phyloP scores from a whole-genome alignment of 768 basidiomycete genomes.

The Dioszegia hungarica region DNA sequence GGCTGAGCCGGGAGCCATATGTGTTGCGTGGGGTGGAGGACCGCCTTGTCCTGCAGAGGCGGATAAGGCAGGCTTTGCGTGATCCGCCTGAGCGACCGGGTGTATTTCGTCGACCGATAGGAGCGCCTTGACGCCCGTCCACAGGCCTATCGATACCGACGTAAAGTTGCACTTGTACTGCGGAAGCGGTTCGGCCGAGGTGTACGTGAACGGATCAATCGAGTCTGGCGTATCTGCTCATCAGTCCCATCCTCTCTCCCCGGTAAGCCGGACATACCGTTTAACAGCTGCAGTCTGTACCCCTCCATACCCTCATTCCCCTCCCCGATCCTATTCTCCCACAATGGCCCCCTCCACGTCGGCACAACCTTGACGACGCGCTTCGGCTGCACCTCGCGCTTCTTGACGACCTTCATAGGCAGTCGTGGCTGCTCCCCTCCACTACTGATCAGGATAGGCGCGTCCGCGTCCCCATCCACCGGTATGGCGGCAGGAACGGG shows the following conservation, averaged over 20 bases:
- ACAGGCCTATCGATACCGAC: slow-evolving; percentile 19
- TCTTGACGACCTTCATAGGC: slow-evolving; percentile 34
- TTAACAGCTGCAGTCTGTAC: slow-evolving; percentile 75
- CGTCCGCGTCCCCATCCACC: slow-evolving; percentile 7
- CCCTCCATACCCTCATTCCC: slow-evolving; percentile 65
- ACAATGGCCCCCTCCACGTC: slow-evolving; percentile 74
- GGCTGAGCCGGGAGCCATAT: too few relatives aligned
- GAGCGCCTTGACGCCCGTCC: slow-evolving; percentile 21
- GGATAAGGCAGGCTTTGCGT: neutral
- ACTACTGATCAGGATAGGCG: neutral
- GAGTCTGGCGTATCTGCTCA: slow-evolving; percentile 34
- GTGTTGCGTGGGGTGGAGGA: neutral
- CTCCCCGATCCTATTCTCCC: slow-evolving; percentile 67
- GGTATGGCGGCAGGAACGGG: slow-evolving; percentile 25
- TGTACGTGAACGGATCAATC: slow-evolving; percentile 45
- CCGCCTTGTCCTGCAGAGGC: too few relatives aligned
- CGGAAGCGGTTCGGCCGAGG: slow-evolving; percentile 19
- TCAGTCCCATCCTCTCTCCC: neutral
- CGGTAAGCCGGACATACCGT: slow-evolving; percentile 56
- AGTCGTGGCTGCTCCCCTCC: slow-evolving; percentile 13
- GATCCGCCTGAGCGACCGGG: neutral
- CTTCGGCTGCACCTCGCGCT: slow-evolving; percentile 52
- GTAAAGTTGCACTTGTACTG: slow-evolving; percentile 24
- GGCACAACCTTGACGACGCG: slow-evolving; percentile 73
- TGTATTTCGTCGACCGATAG: slow-evolving; percentile 13